These are phyloP conservation scores for Hyaloperonospora arabidopsidis DNA, from an alignment of 352 stramenopile genomes.

Conservation along the genomic window DNA sequence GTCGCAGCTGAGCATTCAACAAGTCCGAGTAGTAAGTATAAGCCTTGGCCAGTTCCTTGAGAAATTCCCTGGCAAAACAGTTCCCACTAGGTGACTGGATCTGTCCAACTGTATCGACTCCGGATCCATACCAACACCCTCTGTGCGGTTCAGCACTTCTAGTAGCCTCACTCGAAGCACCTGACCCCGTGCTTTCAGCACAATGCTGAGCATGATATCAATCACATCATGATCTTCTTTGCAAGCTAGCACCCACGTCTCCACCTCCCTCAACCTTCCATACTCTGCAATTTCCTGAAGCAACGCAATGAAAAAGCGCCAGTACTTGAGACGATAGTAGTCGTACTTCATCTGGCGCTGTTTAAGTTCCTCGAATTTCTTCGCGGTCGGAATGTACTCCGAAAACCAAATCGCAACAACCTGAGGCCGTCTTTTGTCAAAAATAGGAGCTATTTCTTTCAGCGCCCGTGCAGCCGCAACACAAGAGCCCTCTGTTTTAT, in stretches of 20 bases:
- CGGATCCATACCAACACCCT: not conserved
- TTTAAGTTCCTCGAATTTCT: conserved; percentile 79
- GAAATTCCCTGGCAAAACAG: conserved; percentile 10
- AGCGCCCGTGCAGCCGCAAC: conserved; percentile 37
- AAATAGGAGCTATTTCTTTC: conserved; percentile 49
- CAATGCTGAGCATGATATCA: conserved; percentile 57
- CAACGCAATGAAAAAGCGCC: conserved; percentile 49
- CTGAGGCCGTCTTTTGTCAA: conserved; percentile 58
- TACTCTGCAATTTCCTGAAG: conserved; percentile 50
- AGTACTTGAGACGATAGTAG: conserved; percentile 70
- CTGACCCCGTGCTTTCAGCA: conserved; percentile 38
- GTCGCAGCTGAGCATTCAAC: conserved; percentile 27
- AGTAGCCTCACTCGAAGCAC: conserved; percentile 32
- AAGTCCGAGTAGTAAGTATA: conserved; percentile 60
- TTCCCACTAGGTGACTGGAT: conserved; percentile 3
- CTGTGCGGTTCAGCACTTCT: conserved; percentile 9
- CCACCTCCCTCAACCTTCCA: conserved; percentile 56
- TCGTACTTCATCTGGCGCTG: conserved; percentile 80
- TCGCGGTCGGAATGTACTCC: conserved; percentile 54
- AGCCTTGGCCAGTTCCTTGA: conserved; percentile 56
- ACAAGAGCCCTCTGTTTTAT: conserved; percentile 14
- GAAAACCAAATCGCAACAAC: conserved; percentile 68
- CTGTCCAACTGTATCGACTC: not conserved
- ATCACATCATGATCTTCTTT: conserved; percentile 81
- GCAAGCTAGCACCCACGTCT: conserved; percentile 60